Evolutionary conservation across 139 green algal species (phyloP), one percentile per base, ranked within the genome.

Genomic region (Chlorella sp.): DNA sequence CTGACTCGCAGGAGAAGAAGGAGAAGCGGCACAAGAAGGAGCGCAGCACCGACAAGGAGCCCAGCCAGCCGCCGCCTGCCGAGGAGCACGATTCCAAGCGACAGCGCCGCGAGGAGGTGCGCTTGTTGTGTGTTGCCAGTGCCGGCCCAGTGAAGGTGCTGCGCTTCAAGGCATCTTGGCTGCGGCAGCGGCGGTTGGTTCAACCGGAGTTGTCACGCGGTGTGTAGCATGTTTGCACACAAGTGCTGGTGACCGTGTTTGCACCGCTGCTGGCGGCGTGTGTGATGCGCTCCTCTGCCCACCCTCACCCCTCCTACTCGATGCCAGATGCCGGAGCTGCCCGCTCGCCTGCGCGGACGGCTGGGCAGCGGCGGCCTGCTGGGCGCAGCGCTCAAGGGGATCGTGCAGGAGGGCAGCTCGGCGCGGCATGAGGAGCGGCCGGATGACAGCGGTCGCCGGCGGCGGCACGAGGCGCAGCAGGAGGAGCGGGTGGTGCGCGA

Each of bases 1-100:
- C n/a, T n/a, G n/a, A n/a, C n/a, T 38, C 46, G 51, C 76, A 83
- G 77, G 77, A 83, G 22, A 83, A 83, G 77, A 83, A 83, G 60
- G 60, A 83, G 20, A 67, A 20, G 51, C 51, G 51, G 51, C 51
- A 60, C 8, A 46, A 48, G 34, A 73, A 56, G 60, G 77, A 83
- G 19, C 77, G 60, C 58, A 83, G 77, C 58, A 17, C 9, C 0
- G 77, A 83, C 60, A 64, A 30, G 36, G 34, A 40, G 60, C 40
- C 19, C 32, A 56, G 54, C 17, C 26, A 40, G 60, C 58, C n/a
- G 40, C 51, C 14, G 60, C 58, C 40, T 14, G 41, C 44, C 16
- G 60, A 58, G 13, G 40, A 74, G 58, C 77, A 43, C 2, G 77
- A 58, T 8, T 43, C 22, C 56, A 83, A 83, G 77, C 77, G 77